Evolutionary conservation across 106 monocot species (phyloP).

Genomic region (Allium sativum): DNA sequence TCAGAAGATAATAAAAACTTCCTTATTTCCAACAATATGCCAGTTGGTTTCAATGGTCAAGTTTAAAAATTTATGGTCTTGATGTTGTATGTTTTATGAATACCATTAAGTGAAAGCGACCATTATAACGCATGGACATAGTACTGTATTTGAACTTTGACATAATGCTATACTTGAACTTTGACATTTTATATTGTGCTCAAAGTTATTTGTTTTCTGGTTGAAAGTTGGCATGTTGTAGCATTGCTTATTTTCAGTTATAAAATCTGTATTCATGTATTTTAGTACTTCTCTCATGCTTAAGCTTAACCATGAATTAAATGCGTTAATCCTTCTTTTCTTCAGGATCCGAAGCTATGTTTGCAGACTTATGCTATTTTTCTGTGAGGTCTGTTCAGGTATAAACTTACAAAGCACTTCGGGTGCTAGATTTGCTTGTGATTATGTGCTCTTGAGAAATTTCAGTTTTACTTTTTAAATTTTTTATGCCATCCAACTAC

Average conservation of each 20-base stretch:
- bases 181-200: too few relatives aligned
- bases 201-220: too few relatives aligned
- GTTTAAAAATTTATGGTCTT: not conserved
- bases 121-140: not conserved
- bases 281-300: constrained; percentile 3
- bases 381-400: constrained; percentile 97
- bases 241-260: not conserved
- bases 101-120: not conserved
- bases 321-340: too few relatives aligned
- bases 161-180: too few relatives aligned
- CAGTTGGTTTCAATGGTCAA: not conserved
- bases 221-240: too few relatives aligned
- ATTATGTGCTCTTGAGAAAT: not conserved
- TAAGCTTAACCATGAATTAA: too few relatives aligned
- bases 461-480: not conserved
- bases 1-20: not conserved
- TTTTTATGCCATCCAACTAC: constrained; percentile 4
- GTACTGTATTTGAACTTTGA: too few relatives aligned
- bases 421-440: not conserved
- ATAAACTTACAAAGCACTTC: not conserved
- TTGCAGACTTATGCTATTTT: constrained; percentile 97
- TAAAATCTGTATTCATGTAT: not conserved
- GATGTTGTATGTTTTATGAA: constrained; percentile 1
- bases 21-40: not conserved
- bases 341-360: constrained; percentile 98